Conservation (phyloP, 1,139 yeast genomes). For the Suhomyces atakaporum region DNA sequence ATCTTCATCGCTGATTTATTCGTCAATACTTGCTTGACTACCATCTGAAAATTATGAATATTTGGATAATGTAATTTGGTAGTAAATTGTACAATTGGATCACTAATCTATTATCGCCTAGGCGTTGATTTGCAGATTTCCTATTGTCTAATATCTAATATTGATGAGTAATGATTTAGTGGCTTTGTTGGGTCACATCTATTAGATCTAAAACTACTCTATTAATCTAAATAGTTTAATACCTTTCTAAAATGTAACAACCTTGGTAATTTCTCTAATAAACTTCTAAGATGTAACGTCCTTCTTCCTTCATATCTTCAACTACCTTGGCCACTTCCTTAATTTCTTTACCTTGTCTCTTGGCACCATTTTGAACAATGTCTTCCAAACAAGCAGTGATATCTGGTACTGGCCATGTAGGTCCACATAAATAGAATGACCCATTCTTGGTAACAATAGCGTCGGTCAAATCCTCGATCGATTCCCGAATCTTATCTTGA, state of each 20-base stretch:
- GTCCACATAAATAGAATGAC: slow-evolving; percentile 95
- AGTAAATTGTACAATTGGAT: too few relatives aligned
- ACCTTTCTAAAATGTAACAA: neutral
- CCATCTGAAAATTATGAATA: too few relatives aligned
- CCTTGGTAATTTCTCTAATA: slow-evolving; percentile 46
- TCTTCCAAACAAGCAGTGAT: slow-evolving; percentile 89
- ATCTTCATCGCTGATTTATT: too few relatives aligned
- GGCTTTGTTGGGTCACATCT: too few relatives aligned
- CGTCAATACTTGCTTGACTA: too few relatives aligned
- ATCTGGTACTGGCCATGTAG: slow-evolving; percentile 99
- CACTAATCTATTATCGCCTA: too few relatives aligned
- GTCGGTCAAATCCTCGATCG: slow-evolving; percentile 68
- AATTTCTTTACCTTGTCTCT: slow-evolving; percentile 61
- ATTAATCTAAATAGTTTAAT: neutral
- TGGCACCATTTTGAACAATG: slow-evolving; percentile 73
- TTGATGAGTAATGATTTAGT: too few relatives aligned
- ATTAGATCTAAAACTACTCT: too few relatives aligned
- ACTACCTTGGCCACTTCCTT: slow-evolving; percentile 74
- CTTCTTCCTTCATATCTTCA: slow-evolving; percentile 91
- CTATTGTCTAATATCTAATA: too few relatives aligned
- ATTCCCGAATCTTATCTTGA: slow-evolving; percentile 88
- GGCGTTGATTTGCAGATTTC: too few relatives aligned
- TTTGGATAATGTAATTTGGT: too few relatives aligned
- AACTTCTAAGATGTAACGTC: slow-evolving; percentile 92
- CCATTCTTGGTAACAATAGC: slow-evolving; percentile 82